phyloP scores from a whole-genome alignment of 2,329 filamentous ascomycete genomes.

The Fusarium haematococcum region DNA sequence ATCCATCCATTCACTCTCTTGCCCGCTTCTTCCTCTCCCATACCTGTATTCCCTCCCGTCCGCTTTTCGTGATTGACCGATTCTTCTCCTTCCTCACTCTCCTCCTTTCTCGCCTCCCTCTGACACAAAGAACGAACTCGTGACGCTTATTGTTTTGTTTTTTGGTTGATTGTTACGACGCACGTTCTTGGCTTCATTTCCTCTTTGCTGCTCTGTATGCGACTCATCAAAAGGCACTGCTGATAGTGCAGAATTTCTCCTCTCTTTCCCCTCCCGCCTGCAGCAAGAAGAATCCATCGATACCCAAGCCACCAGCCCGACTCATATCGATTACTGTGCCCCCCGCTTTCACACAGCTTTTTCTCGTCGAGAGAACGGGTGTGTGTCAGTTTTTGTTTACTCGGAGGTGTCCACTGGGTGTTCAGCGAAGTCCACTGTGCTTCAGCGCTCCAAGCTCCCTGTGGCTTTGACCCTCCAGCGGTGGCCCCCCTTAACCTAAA shows the following conservation, averaged over 20 bases:
- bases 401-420: neutral
- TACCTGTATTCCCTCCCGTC: conserved; percentile 27
- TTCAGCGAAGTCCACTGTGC: conserved; percentile 19
- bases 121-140: conserved; percentile 5
- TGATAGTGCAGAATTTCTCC: conserved; percentile 1
- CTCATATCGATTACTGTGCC: conserved; percentile 18
- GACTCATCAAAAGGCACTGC: neutral
- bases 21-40: conserved; percentile 19
- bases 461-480: neutral
- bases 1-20: conserved; percentile 27
- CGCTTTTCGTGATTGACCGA: conserved; percentile 17
- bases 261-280: conserved; percentile 12
- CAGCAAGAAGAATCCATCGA: conserved; percentile 14
- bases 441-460: conserved; percentile 23
- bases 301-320: conserved; percentile 10
- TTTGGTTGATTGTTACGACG: conserved; percentile 1
- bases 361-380: neutral
- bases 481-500: conserved; percentile 32
- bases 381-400: conserved; percentile 29
- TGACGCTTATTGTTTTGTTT: conserved; percentile 13
- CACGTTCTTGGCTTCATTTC: neutral
- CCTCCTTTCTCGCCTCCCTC: conserved; percentile 11
- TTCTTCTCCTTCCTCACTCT: conserved; percentile 9
- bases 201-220: neutral
- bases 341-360: conserved; percentile 23